Evolutionary conservation across 192 early-diverging fungal species (phyloP).

Genomic region (Podila clonocystis): DNA sequence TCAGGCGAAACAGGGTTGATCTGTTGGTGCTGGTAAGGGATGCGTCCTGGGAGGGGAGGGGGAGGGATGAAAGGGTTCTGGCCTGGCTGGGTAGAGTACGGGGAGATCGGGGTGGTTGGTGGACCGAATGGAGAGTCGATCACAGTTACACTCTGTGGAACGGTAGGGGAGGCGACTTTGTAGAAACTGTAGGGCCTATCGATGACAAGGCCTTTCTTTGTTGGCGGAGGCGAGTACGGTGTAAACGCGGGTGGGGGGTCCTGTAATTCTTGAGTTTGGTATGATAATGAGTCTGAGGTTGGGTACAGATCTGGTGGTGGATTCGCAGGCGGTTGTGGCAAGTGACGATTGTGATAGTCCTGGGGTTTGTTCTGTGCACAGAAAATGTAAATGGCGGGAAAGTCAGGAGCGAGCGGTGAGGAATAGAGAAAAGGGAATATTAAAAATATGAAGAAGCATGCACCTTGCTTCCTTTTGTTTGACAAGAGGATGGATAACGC

Average conservation of each 20-base stretch:
- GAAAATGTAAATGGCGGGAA: background rate
- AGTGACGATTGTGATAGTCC: no score
- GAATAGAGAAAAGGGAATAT: background rate
- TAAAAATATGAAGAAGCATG: background rate
- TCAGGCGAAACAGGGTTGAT: no score
- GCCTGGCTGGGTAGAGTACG: constrained; percentile 17
- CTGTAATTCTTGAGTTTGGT: background rate
- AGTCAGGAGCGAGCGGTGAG: background rate
- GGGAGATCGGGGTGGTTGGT: background rate
- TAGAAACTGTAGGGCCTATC: constrained; percentile 46
- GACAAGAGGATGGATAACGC: no score
- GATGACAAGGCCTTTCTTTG: constrained; percentile 30
- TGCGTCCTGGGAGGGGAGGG: constrained; percentile 3
- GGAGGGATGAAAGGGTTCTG: constrained; percentile 33
- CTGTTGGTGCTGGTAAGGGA: background rate
- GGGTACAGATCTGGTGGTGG: background rate
- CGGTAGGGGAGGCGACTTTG: constrained; percentile 27
- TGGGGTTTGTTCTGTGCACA: background rate
- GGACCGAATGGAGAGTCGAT: constrained; percentile 45
- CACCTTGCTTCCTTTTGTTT: background rate
- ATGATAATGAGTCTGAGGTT: background rate
- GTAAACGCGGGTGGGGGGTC: background rate
- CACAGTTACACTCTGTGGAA: constrained; percentile 28
- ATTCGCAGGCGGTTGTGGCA: no score
- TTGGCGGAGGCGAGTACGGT: constrained; percentile 14